Conservation (phyloP, 192 early-diverging fungal genomes). For the Obelidium mucronatum region DNA sequence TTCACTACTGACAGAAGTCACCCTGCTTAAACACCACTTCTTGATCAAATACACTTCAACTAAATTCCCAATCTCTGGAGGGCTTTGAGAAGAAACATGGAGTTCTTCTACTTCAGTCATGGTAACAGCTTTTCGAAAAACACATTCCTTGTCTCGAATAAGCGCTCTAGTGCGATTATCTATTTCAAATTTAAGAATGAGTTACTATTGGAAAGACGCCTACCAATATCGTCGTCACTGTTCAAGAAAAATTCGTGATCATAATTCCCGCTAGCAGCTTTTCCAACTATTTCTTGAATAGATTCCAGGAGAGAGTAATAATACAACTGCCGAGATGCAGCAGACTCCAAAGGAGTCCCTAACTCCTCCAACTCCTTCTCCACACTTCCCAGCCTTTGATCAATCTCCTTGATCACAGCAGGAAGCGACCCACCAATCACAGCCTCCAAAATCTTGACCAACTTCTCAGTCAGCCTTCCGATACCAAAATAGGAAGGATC, state of each 20-base stretch:
- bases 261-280: background rate
- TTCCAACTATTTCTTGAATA: background rate
- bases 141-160: background rate
- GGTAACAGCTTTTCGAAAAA: background rate
- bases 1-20: background rate
- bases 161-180: constrained; percentile 5
- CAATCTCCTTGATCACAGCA: constrained; percentile 5
- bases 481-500: constrained; percentile 8
- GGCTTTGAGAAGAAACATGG: background rate
- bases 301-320: background rate
- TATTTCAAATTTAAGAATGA: background rate
- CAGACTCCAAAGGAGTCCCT: background rate
- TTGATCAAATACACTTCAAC: background rate
- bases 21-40: background rate
- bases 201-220: background rate
- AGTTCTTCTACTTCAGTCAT: background rate
- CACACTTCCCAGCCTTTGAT: background rate
- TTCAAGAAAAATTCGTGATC: constrained; percentile 1
- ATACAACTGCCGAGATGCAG: background rate
- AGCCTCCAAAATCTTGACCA: constrained; percentile 26
- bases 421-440: background rate
- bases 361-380: background rate
- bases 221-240: background rate
- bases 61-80: background rate
- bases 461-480: constrained; percentile 1